Conservation (phyloP, 352 stramenopile species). For the Lagenidium giganteum region DNA sequence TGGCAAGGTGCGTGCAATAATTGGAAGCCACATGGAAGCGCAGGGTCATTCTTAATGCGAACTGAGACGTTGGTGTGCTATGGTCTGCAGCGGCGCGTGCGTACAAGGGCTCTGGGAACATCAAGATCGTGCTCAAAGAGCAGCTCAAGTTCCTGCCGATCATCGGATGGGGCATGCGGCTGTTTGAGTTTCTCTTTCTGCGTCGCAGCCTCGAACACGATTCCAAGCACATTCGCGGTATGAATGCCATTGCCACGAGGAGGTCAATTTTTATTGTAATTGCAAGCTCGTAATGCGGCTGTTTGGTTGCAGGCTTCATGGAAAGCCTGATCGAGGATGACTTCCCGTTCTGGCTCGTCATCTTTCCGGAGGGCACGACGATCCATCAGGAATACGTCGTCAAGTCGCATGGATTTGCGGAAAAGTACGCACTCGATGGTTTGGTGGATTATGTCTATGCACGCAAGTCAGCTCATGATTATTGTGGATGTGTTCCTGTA, state of each 20-base stretch:
- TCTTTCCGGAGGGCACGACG: slow-evolving; percentile 90
- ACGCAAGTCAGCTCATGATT: neutral
- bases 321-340: slow-evolving; percentile 68
- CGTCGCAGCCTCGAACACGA: slow-evolving; percentile 78
- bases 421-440: slow-evolving; percentile 75
- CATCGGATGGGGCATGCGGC: slow-evolving; percentile 85
- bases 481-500: slow-evolving; percentile 8
- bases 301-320: slow-evolving; percentile 49
- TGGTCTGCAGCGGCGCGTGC: slow-evolving; percentile 40
- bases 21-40: neutral
- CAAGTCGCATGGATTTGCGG: slow-evolving; percentile 90
- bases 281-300: neutral
- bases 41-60: neutral
- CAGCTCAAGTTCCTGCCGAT: slow-evolving; percentile 87
- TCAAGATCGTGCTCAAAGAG: slow-evolving; percentile 91
- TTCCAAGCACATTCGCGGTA: slow-evolving; percentile 54
- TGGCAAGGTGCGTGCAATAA: slow-evolving; percentile 48
- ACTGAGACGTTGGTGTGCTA: neutral
- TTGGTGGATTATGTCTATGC: slow-evolving; percentile 1
- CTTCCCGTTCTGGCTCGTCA: slow-evolving; percentile 85
- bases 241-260: neutral
- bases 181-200: slow-evolving; percentile 91
- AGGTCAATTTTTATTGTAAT: neutral
- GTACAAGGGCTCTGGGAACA: slow-evolving; percentile 58
- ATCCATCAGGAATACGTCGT: slow-evolving; percentile 83